Conservation (phyloP, 2,329 filamentous ascomycete species). For the Colletotrichum abscissum region DNA sequence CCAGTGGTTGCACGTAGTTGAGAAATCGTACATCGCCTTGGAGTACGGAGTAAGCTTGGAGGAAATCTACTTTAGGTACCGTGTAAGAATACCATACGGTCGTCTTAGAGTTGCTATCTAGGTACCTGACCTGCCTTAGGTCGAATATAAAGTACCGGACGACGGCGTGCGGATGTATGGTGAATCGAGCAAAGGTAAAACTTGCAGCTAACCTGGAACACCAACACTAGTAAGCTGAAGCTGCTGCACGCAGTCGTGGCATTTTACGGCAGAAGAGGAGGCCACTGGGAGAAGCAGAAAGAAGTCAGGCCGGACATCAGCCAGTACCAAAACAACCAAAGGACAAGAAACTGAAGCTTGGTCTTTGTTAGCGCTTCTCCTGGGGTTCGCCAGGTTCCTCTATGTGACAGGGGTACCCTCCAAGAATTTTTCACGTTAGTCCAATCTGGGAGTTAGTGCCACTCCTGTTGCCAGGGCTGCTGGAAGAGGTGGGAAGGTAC, state of each 20-base stretch:
- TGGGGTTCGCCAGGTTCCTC: constrained; percentile 26
- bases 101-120: background rate
- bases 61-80: background rate
- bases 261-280: background rate
- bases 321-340: background rate
- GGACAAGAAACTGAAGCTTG: constrained; percentile 26
- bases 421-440: constrained; percentile 10
- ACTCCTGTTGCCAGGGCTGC: constrained; percentile 27
- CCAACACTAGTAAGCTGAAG: background rate
- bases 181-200: background rate
- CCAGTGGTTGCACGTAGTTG: background rate
- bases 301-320: background rate
- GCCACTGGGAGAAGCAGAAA: background rate
- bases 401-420: constrained; percentile 27
- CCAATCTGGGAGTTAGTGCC: background rate
- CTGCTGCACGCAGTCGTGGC: background rate
- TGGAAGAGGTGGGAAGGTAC: constrained; percentile 8
- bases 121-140: background rate
- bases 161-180: background rate
- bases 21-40: background rate
- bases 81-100: background rate
- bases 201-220: background rate
- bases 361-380: constrained; percentile 20
- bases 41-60: background rate
- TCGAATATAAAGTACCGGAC: background rate